Evolutionary conservation across 2,329 filamentous ascomycete genomes (phyloP).

Genomic region (Parafenestella ontariensis): DNA sequence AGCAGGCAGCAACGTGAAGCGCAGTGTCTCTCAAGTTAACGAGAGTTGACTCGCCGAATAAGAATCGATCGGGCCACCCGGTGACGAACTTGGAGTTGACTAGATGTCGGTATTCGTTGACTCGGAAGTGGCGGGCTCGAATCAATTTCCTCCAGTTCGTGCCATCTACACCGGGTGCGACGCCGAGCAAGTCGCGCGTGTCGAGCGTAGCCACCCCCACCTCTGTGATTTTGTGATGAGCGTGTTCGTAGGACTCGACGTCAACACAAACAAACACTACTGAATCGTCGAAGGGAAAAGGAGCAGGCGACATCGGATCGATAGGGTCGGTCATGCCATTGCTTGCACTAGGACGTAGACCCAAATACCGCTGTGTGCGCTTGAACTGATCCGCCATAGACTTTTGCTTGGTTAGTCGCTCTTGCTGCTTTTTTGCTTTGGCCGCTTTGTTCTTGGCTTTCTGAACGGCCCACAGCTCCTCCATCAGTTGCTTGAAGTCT

Average conservation of each 20-base stretch:
- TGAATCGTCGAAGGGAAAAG: conserved; percentile 54
- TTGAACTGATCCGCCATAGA: conserved; percentile 64
- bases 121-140: conserved; percentile 75
- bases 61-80: conserved; percentile 76
- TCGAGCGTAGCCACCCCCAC: conserved; percentile 85
- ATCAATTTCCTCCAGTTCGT: conserved; percentile 73
- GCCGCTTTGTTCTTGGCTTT: conserved; percentile 58
- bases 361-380: conserved; percentile 73
- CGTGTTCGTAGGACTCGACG: conserved; percentile 78
- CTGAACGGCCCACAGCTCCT: conserved; percentile 57
- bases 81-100: conserved; percentile 72
- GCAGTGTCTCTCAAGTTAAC: conserved; percentile 57
- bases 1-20: conserved; percentile 60
- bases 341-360: conserved; percentile 59
- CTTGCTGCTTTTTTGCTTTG: conserved; percentile 60
- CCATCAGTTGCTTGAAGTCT: conserved; percentile 63
- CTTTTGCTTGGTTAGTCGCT: conserved; percentile 59
- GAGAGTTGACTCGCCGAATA: conserved; percentile 72
- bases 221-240: conserved; percentile 76
- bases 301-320: conserved; percentile 23
- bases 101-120: conserved; percentile 71
- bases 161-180: conserved; percentile 68
- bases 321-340: conserved; percentile 7
- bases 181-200: conserved; percentile 63
- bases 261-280: conserved; percentile 79